Conservation (phyloP, 306 rosid genomes). For the Begonia peltatifolia region DNA sequence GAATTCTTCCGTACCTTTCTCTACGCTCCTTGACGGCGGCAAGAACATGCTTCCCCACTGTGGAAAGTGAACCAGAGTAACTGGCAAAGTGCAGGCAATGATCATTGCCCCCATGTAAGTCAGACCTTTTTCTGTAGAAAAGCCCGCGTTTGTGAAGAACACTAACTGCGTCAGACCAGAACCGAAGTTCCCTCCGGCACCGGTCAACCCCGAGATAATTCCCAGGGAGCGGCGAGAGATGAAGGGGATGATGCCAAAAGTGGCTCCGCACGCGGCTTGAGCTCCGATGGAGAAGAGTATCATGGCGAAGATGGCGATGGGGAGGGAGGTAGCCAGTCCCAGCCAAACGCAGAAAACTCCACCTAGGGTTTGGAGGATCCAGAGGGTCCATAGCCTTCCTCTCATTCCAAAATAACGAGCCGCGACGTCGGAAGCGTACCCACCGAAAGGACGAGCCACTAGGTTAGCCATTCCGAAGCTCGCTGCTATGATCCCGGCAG, state of each 20-base stretch:
- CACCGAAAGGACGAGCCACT: constrained; percentile 74
- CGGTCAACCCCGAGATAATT: constrained; percentile 62
- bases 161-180: constrained; percentile 67
- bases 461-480: constrained; percentile 88
- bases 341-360: constrained; percentile 82
- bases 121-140: constrained; percentile 41
- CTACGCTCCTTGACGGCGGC: constrained; percentile 40
- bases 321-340: constrained; percentile 54
- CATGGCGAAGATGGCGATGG: constrained; percentile 50
- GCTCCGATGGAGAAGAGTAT: constrained; percentile 83
- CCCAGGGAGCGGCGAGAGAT: constrained; percentile 67
- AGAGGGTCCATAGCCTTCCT: constrained; percentile 65
- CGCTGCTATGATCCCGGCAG: constrained; percentile 79
- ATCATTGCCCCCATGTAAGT: constrained; percentile 69
- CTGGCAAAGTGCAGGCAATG: constrained; percentile 58
- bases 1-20: constrained; percentile 36
- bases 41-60: constrained; percentile 89
- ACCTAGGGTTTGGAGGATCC: constrained; percentile 71
- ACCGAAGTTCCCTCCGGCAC: constrained; percentile 91
- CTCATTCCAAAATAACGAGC: constrained; percentile 75
- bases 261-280: constrained; percentile 88
- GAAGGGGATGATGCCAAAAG: constrained; percentile 75
- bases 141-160: constrained; percentile 41
- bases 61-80: constrained; percentile 61
- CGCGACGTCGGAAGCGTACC: constrained; percentile 42